phyloP scores from a whole-genome alignment of 2,329 filamentous ascomycete genomes.

The Fusarium solani-melongenae region DNA sequence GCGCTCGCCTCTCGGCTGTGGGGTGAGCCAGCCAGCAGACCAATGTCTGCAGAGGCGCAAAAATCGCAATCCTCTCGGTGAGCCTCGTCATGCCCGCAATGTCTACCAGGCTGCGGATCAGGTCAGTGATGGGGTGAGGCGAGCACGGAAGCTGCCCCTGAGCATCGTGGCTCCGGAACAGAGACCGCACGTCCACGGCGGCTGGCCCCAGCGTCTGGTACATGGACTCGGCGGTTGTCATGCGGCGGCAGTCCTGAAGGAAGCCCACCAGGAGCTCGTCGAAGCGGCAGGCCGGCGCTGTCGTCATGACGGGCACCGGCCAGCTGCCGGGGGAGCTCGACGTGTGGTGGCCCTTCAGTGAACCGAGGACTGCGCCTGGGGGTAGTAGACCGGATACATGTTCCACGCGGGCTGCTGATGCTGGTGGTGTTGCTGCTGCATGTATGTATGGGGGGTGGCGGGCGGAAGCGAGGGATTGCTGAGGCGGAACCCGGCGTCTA shows the following conservation, averaged over 20 bases:
- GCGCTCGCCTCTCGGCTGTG: conserved; percentile 43
- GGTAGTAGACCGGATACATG: conserved; percentile 51
- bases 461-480: conserved; percentile 41
- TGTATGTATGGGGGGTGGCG: conserved; percentile 39
- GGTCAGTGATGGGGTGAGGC: conserved; percentile 46
- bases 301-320: conserved; percentile 49
- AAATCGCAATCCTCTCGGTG: conserved; percentile 48
- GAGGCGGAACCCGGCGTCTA: conserved; percentile 49
- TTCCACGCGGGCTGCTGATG: conserved; percentile 46
- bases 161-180: conserved; percentile 44
- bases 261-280: conserved; percentile 51
- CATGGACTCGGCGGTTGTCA: conserved; percentile 43
- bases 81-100: conserved; percentile 41
- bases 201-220: conserved; percentile 47
- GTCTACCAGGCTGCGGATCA: conserved; percentile 46
- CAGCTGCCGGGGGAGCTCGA: conserved; percentile 36
- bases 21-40: conserved; percentile 47
- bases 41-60: conserved; percentile 47
- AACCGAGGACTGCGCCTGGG: conserved; percentile 47
- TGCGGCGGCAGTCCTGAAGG: conserved; percentile 49
- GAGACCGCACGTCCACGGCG: conserved; percentile 48
- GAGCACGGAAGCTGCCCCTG: conserved; percentile 38
- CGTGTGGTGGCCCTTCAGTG: conserved; percentile 43
- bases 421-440: conserved; percentile 25
- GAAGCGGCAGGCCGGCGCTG: conserved; percentile 45